Percentiles rank a stretch among this genome's conserved stretches.
These are phyloP conservation scores for Dimargaris verticillata DNA, from an alignment of 192 early-diverging fungal species.

Conservation along the genomic window DNA sequence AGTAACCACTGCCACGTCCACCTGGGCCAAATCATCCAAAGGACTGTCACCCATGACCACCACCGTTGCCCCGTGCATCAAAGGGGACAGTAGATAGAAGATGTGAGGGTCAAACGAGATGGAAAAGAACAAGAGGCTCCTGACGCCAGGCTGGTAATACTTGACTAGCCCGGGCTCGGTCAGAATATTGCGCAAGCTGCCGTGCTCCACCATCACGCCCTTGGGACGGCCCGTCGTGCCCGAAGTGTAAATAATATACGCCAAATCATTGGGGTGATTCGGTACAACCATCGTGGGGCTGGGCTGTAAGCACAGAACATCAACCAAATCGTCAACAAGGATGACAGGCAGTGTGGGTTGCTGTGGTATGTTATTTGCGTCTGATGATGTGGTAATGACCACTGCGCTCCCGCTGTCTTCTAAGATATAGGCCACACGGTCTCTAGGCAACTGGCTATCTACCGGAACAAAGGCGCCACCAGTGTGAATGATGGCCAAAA, in stretches of 20 bases:
- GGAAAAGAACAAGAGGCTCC: neutral
- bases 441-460: neutral
- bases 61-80: neutral
- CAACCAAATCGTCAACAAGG: neutral
- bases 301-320: neutral
- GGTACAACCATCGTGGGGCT: neutral
- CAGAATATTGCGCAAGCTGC: neutral
- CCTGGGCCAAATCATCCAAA: neutral
- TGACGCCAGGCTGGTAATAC: neutral
- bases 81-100: neutral
- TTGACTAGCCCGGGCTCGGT: neutral
- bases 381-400: neutral
- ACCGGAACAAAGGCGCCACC: constrained; percentile 2
- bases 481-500: neutral
- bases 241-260: constrained; percentile 6
- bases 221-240: constrained; percentile 8
- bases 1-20: neutral
- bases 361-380: neutral
- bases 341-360: no score
- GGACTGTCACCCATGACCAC: neutral
- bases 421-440: neutral
- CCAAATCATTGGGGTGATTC: neutral
- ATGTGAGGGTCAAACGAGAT: neutral
- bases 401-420: neutral
- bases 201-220: constrained; percentile 3